Evolutionary conservation across 2,329 filamentous ascomycete genomes (phyloP), one percentile per base, ranked within the genome.

Genomic region (Aspergillus sp.): DNA sequence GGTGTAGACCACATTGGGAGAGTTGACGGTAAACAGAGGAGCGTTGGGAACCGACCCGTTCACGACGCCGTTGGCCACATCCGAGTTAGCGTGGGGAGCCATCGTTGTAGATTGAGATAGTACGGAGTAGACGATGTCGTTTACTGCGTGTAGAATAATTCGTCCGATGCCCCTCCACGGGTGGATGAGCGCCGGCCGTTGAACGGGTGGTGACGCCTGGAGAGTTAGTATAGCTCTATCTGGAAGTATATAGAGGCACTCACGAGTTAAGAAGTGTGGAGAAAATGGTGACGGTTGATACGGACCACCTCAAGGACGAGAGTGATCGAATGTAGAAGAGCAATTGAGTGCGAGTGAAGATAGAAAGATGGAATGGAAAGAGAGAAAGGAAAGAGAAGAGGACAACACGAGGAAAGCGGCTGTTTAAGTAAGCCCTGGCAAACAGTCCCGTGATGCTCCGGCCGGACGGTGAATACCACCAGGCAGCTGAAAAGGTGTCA

Each of bases 221-320:
- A 51, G 49, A 47, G 47, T 53, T 49, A 53, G 50, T 47, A n/a
- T 50, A 23, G 4, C 20, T 22, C 5, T 4, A 22, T 5, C 20
- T 22, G 20, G 20, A 22, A 4, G 20, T 32, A 17, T 22, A 22
- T 19, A 48, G 53, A 46, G 37, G 27, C 25, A 76, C 89, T 72
- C 81, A 95, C 90, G 90, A 95, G 82, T 93, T 93, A 62, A 96
- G 85, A 64, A 94, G 86, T 77, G 95, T 96, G 80, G 90, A 91
- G 85, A 95, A 96, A 90, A 89, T 95, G 77, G 88, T 95, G 88
- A 81, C 85, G 84, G 77, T 79, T 61, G 65, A 67, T 55, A 59
- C 65, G 74, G 83, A 86, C 75, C 82, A 83, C 78, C 64, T 71
- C 75, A 39, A 20, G 17, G 10, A 39, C 15, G 74, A 74, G 58